Percentiles rank a stretch among this genome's conserved stretches.
Conservation (phyloP, 2,329 filamentous ascomycete genomes). For the Hypoxylon sp. region DNA sequence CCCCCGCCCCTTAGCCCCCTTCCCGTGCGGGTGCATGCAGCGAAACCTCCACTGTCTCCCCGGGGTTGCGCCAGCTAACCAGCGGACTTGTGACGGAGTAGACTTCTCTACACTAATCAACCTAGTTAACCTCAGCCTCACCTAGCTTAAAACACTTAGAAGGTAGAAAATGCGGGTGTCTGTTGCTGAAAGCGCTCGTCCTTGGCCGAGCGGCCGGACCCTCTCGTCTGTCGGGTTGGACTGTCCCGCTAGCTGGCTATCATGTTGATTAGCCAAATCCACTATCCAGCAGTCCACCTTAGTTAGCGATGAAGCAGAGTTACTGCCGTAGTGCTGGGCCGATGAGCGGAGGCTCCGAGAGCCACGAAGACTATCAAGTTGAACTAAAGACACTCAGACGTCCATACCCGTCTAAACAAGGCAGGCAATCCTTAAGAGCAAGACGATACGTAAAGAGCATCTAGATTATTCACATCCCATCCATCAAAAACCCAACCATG, state of each 20-base stretch:
- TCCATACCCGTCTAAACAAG: no score
- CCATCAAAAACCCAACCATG: neutral
- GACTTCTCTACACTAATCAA: no score
- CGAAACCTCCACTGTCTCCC: neutral
- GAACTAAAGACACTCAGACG: neutral
- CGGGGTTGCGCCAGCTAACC: neutral
- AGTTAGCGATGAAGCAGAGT: no score
- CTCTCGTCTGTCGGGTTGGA: neutral
- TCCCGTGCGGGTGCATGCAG: neutral
- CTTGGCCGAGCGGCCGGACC: neutral
- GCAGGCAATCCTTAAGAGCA: no score
- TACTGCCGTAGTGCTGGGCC: neutral
- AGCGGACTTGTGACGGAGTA: constrained; percentile 1
- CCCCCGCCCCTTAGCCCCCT: neutral
- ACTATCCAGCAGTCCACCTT: no score
- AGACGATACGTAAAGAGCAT: no score
- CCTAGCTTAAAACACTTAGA: neutral
- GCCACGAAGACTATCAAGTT: neutral
- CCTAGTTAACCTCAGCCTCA: neutral
- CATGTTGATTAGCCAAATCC: no score
- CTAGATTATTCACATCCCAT: neutral
- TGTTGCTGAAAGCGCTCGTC: neutral
- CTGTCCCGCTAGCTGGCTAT: no score
- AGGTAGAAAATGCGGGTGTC: neutral
- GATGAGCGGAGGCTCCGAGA: neutral